Base-by-base conservation (phyloP, 1,284 basidiomycete genomes). In the Puccinia novopanici region DNA sequence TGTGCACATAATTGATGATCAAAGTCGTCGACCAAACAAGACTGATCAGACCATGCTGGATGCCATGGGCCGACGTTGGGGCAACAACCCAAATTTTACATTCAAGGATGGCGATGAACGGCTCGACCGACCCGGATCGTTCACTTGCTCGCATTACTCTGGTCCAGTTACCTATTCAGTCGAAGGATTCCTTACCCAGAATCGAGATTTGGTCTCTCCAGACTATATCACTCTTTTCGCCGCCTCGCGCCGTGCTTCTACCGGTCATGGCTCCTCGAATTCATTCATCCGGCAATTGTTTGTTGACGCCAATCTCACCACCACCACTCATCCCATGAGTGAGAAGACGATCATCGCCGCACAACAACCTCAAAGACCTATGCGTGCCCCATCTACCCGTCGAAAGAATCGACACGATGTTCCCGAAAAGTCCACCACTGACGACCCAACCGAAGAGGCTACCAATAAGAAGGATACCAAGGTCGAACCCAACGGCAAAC, bases 1-100 rank as follows among this genome's bases (percentile, higher is more conserved):
- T 45, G 91, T 98, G 75, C 93, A 96, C 85, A 98, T 98, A 86
- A 94, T 98, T 91, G 95, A 98, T 85, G 96, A 99, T 85, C 94
- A 98, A 86, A 92, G 94, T 13, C 89, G 92, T 22, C 89, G 92
- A 57, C 89, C 90, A 82, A 95, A 94, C 87, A 96, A 95, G 90
- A 94, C 91, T 9, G 93, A 98, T 84, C 89, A 91, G 80, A 94
- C 92, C 4, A 97, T 98, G 94, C 90, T 96, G 22, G 94, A 98
- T 83, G 93, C 95, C 0, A 94, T 98, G 85, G 88, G 90, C 76
- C 98, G 98, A 87, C 90, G 95, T 3, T 98, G 95, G 93, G 92
- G 91, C 5, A 96, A 94, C 84, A 95, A 98, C 85, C 89, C 92
- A 0, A 92, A 91, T 0, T 98, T 98, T 90, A 93, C 77, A 12